Base-by-base conservation (phyloP, 352 stramenopile species). In the Phytopythium oedochilum region DNA sequence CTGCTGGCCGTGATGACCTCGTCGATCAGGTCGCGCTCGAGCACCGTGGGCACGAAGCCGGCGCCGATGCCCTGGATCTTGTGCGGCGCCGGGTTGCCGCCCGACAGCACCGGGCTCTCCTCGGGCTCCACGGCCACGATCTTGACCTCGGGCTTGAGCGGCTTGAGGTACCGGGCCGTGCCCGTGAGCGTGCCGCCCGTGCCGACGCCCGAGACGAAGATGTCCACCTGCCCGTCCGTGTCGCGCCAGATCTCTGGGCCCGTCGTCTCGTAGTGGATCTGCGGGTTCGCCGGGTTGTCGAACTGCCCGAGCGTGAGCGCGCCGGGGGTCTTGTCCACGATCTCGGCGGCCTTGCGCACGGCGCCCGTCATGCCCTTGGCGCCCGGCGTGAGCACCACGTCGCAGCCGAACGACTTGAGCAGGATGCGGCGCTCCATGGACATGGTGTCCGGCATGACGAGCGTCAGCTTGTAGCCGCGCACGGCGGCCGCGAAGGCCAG, bases 381-480 rank as follows among this genome's bases (percentile, higher is more conserved):
- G 25, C 84, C 92, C n/a, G 93, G 91, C 8, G 93, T 98, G 15
- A 98, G 76, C 28, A 97, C 83, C 7, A 98, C 78, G 59, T 96
- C 75, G 51, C 85, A 94, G 48, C 89, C 91, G 50, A 97, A 96
- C 1, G 92, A 88, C 77, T 97, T 98, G 55, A 98, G 79, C 31
- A 98, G 63, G 43, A 98, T 97, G 31, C 93, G 92, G 62, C 94
- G 89, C 75, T 98, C 94, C 89, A 98, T 97, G 32, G 76, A 94
- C 93, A 98, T 98, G 45, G 82, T 92, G 77, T 98, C 93, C 12
- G 94, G 94, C 93, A 98, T 98, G 55, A 96, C 96, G 9, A 98
- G 77, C 58, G 96, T 96, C 35, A 98, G 65, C 61, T 94, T 90
- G 74, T 97, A 97, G 51, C 94, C 93, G 29, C 82, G 76, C 61